Evolutionary conservation across 176 grass and related monocot genomes (phyloP).

Genomic region (Aechmea fasciata): DNA sequence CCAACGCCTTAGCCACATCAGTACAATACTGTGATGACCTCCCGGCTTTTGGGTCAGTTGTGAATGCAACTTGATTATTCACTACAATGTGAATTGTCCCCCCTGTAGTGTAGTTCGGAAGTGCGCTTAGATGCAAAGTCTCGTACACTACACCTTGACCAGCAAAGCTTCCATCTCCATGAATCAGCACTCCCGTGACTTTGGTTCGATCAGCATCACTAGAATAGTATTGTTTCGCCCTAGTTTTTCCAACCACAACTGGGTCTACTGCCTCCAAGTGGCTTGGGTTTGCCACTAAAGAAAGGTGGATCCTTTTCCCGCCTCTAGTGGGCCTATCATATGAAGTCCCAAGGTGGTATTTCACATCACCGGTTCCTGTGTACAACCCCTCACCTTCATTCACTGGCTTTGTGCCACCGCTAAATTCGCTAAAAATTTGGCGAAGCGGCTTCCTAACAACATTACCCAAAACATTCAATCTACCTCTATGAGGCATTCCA

Average conservation of each 20-base stretch:
- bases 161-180: conserved; percentile 26
- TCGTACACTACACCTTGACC: conserved; percentile 22
- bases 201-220: conserved; percentile 18
- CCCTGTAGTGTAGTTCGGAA: conserved; percentile 26
- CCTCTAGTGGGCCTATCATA: conserved; percentile 31
- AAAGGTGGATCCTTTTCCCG: conserved; percentile 30
- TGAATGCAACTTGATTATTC: conserved; percentile 25
- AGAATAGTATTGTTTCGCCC: conserved; percentile 31
- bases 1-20: conserved; percentile 21
- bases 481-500: conserved; percentile 43
- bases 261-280: conserved; percentile 37
- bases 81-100: conserved; percentile 26
- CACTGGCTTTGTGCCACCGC: conserved; percentile 33
- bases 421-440: conserved; percentile 44
- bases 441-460: conserved; percentile 37
- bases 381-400: conserved; percentile 31
- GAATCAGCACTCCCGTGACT: conserved; percentile 15
- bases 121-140: conserved; percentile 20
- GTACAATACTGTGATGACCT: conserved; percentile 22
- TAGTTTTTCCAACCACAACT: conserved; percentile 30
- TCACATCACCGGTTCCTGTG: conserved; percentile 38
- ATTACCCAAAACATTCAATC: conserved; percentile 31
- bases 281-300: conserved; percentile 31
- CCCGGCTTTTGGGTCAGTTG: conserved; percentile 13
- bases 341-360: conserved; percentile 39